These are phyloP conservation scores for Penicillium canariense DNA, from an alignment of 495 filamentous ascomycete genomes.

Conservation along the genomic window DNA sequence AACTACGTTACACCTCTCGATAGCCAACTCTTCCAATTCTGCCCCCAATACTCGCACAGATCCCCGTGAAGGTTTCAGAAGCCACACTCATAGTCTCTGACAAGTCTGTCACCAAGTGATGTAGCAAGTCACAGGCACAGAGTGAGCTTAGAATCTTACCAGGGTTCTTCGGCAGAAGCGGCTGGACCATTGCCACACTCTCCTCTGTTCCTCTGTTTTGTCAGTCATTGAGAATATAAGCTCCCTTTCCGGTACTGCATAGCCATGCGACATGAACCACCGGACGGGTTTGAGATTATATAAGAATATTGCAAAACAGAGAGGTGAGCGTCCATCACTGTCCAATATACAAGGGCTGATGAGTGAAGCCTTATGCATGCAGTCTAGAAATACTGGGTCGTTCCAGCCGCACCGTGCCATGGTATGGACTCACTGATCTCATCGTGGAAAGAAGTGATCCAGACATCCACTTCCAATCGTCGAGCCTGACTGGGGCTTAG, in stretches of 20 bases:
- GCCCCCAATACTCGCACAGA: too few relatives aligned
- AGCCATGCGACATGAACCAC: too few relatives aligned
- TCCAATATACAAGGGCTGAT: too few relatives aligned
- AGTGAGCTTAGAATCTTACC: background rate
- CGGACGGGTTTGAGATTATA: too few relatives aligned
- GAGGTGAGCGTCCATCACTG: too few relatives aligned
- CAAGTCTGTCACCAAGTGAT: background rate
- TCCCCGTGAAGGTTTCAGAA: too few relatives aligned
- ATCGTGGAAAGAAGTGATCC: background rate
- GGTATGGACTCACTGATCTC: background rate
- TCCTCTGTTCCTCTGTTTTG: too few relatives aligned
- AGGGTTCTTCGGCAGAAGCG: background rate
- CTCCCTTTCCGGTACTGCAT: too few relatives aligned
- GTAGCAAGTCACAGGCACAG: background rate
- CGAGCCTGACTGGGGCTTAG: background rate
- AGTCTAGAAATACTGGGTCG: conserved; percentile 9
- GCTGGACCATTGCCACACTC: background rate
- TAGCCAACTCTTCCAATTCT: background rate
- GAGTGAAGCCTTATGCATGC: too few relatives aligned
- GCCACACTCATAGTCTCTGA: too few relatives aligned
- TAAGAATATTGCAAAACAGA: too few relatives aligned
- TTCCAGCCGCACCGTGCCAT: conserved; percentile 14
- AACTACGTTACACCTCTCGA: background rate
- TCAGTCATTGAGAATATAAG: too few relatives aligned
- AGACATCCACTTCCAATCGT: background rate